Base-by-base conservation (phyloP, 768 basidiomycete species). In the Leccinum subgranulosum region DNA sequence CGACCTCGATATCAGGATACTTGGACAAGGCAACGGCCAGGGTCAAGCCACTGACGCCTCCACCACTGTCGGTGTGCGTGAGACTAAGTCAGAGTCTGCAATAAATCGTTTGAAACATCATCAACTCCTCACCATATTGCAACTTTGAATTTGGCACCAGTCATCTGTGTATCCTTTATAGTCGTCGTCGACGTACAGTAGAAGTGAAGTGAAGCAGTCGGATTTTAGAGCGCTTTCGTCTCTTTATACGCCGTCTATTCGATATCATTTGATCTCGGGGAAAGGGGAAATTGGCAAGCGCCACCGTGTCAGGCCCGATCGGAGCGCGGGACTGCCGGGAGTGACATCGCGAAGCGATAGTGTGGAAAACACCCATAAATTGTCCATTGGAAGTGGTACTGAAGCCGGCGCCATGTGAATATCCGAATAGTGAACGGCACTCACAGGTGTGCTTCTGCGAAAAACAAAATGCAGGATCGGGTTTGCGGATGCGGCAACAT, bases 1-100 rank as follows among this genome's bases (percentile, higher is more conserved):
- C 77, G 39, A 85, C 75, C 31, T 84, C 79, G 27, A 86, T 82
- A 58, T 84, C 78, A 2, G 77, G 76, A 64, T 79, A 81, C 48
- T 65, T 65, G 14, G 68, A 65, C 31, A 79, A 56, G 1, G 73
- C 70, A 0, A 70, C 66, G 4, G 76, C 76, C n/a, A 76, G 65
- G 25, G 71, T 73, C 50, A 79, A 58, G 39, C 78, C 76, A 45
- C 72, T 76, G 27, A 79, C 70, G 5, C 77, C 78, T 1, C 76
- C 77, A 17, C 77, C 77, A 21, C 78, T 79, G 53, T n/a, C 19
- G 9, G 12, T 21, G 49, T 1, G 27, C 12, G 19, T 3, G 33
- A 54, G 36, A 21, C 2, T 2, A 6, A 46, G 51, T 51, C 47
- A 41, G 41, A 55, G 29, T n/a, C 8, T 34, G 1, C 29, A 23